Conservation (phyloP, 805 yeast genomes). For the Candida patagonica region DNA sequence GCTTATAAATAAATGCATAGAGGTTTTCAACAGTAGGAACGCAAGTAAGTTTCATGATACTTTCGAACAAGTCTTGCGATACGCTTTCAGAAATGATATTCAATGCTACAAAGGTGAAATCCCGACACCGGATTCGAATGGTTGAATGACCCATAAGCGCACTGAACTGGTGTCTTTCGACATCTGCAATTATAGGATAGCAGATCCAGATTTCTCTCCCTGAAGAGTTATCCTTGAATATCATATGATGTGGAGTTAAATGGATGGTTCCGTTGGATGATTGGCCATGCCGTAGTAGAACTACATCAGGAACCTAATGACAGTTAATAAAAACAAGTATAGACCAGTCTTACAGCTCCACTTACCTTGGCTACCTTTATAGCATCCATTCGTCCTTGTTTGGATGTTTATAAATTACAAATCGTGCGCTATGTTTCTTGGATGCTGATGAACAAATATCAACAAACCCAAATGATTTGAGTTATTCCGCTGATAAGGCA, state of each 20-base stretch:
- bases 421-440: no score
- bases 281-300: constrained; percentile 49
- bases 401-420: no score
- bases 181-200: constrained; percentile 66
- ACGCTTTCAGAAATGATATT: constrained; percentile 53
- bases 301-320: constrained; percentile 33
- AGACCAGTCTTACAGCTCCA: background rate
- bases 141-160: constrained; percentile 29
- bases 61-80: constrained; percentile 64
- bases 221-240: constrained; percentile 35
- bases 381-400: constrained; percentile 51
- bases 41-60: constrained; percentile 58
- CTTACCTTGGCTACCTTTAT: constrained; percentile 44
- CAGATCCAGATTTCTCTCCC: constrained; percentile 79
- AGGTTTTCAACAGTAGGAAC: constrained; percentile 43
- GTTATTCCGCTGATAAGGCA: no score
- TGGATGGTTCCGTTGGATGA: constrained; percentile 52
- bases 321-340: background rate
- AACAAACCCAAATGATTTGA: no score
- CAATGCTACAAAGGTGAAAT: constrained; percentile 71
- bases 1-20: constrained; percentile 76
- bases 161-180: constrained; percentile 17
- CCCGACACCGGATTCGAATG: constrained; percentile 69
- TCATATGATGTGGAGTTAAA: constrained; percentile 67
- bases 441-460: no score